Percentiles rank a stretch among this genome's conserved stretches.
Conservation (phyloP, 148 eudicot species). For the Amaranthus cruentus region DNA sequence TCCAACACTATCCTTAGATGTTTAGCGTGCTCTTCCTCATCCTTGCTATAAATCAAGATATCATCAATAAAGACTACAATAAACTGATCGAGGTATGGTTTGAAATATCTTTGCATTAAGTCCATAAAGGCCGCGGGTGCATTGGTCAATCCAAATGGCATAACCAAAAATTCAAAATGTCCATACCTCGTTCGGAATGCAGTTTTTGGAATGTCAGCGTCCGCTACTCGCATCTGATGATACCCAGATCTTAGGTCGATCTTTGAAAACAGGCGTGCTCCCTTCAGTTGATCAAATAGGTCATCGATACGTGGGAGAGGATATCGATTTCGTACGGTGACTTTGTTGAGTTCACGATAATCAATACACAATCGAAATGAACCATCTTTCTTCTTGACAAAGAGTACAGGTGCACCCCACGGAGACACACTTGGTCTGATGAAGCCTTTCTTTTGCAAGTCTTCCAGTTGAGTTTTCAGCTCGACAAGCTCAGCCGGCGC, state of each 20-base stretch:
- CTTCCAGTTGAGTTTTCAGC: neutral
- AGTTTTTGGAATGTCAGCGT: neutral
- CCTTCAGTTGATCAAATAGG: neutral
- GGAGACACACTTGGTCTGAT: neutral
- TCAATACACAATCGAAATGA: no score
- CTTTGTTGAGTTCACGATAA: no score
- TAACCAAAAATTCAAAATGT: neutral
- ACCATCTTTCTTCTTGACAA: no score
- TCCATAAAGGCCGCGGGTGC: neutral
- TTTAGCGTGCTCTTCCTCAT: no score
- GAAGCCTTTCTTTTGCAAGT: neutral
- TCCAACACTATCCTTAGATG: no score
- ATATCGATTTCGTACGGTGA: no score
- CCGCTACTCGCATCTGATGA: neutral
- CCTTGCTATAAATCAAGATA: no score
- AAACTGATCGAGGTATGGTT: neutral
- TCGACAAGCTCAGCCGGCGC: neutral
- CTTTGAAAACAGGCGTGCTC: neutral
- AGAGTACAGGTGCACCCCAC: neutral
- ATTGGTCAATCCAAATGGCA: neutral
- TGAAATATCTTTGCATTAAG: neutral
- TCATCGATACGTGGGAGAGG: neutral
- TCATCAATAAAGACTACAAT: neutral
- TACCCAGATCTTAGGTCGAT: neutral
- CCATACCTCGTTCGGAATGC: conserved; percentile 5